Conservation (phyloP, 2,329 filamentous ascomycete species). For the Cyphellophora europaea region DNA sequence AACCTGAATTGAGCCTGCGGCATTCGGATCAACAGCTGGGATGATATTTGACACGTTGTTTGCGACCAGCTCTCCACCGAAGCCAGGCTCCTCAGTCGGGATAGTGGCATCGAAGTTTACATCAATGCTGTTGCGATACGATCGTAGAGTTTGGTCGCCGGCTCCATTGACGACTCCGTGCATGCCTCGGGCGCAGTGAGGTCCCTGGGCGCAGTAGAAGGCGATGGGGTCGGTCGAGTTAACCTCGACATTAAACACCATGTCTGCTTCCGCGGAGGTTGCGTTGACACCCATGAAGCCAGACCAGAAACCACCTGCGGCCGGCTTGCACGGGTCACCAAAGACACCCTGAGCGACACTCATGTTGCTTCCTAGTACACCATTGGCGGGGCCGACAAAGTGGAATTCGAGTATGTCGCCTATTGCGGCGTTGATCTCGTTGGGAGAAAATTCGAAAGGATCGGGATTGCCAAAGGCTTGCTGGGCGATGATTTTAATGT, state of each 20-base stretch:
- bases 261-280: not conserved
- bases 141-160: not conserved
- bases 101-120: too few relatives aligned
- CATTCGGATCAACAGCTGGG: too few relatives aligned
- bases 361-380: not conserved
- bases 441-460: not conserved
- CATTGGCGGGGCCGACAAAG: not conserved
- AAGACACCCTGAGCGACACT: not conserved
- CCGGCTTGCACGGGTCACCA: not conserved
- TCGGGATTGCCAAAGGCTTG: not conserved
- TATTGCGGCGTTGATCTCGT: not conserved
- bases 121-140: not conserved
- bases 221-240: not conserved
- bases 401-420: not conserved
- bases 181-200: not conserved
- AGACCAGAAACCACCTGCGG: not conserved
- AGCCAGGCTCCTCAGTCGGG: too few relatives aligned
- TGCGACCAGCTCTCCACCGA: too few relatives aligned
- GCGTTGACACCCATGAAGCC: conserved; percentile 1
- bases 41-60: too few relatives aligned
- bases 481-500: not conserved
- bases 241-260: not conserved
- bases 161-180: conserved; percentile 1
- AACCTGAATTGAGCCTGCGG: too few relatives aligned
- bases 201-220: conserved; percentile 1